Evolutionary conservation across 768 basidiomycete species (phyloP), one percentile per base, ranked within the genome.

Genomic region (Suillus spraguei): DNA sequence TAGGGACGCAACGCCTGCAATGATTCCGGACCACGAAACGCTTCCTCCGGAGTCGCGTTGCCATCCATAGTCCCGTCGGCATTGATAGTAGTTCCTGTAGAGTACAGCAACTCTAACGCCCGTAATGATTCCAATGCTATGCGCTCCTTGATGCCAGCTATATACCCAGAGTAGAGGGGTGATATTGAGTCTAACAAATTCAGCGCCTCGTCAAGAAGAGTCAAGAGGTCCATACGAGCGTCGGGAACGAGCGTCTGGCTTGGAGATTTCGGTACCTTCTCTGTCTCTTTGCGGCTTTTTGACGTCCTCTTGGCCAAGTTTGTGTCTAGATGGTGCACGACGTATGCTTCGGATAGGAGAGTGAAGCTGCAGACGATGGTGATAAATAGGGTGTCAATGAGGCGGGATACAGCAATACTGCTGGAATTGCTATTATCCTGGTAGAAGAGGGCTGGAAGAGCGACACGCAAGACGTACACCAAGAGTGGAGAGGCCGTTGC

Each of bases 91-190:
- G 28, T 28, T 28, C 28, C 28, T 16, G 33, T 3, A 32, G 67
- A 28, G 20, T 69, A 72, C 32, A 74, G 28, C 4, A 46, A 42
- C 28, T 71, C 73, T 16, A 74, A 67, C 35, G 69, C 72, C 3
- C 72, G 69, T 54, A 75, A 67, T 28, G 65, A 28, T 50, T 74
- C 73, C 24, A 74, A 68, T n/a, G 67, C 72, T 32, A 74, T 64
- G 36, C 72, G 69, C 38, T 67, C 63, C 47, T 61, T 68, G 16
- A 74, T 59, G 28, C 61, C 63, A 5, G 49, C 2, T 2, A 16
- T 10, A 17, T n/a, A 41, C 39, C 36, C 38, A 28, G 32, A 4
- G 22, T 11, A 28, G 42, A 11, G 46, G 8, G 60, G 46, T 0
- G 65, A 60, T n/a, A 71, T 64, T 4, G 63, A 56, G 9, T 71